Percentiles rank a stretch among this genome's conserved stretches.
These are phyloP conservation scores for Aquanectria penicillioides DNA, from an alignment of 2,329 filamentous ascomycete species.

Conservation along the genomic window DNA sequence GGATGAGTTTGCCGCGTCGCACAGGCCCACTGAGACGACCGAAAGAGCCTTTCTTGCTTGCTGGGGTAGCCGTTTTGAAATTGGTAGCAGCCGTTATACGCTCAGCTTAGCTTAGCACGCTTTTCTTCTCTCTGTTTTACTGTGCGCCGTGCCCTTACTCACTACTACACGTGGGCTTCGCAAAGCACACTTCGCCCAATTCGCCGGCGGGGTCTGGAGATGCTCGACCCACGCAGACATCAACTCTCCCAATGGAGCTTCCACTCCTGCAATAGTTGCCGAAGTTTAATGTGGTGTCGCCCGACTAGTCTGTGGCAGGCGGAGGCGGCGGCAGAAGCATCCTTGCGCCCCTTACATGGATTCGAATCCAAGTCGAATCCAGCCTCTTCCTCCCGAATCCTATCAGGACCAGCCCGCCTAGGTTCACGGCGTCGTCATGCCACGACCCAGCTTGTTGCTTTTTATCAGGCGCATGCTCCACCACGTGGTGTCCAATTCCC, in stretches of 20 bases:
- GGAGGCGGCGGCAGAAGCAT: background rate
- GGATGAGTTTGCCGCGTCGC: no score
- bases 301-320: background rate
- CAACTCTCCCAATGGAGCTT: conserved; percentile 1
- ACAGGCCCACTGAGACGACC: no score
- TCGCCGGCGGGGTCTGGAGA: background rate
- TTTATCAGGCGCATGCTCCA: conserved; percentile 8
- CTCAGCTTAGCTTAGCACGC: no score
- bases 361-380: conserved; percentile 5
- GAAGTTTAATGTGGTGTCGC: conserved; percentile 3
- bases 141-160: no score
- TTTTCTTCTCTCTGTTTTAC: no score
- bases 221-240: background rate
- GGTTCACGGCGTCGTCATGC: conserved; percentile 4
- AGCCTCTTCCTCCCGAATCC: conserved; percentile 1
- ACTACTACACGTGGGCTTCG: background rate
- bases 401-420: background rate
- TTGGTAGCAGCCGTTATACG: no score
- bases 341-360: conserved; percentile 7
- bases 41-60: no score
- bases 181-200: no score
- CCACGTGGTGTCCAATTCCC: background rate
- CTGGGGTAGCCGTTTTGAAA: no score
- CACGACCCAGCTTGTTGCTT: conserved; percentile 9
- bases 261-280: conserved; percentile 10